phyloP scores from a whole-genome alignment of 768 basidiomycete genomes.

The Calocybe gangraenosa region DNA sequence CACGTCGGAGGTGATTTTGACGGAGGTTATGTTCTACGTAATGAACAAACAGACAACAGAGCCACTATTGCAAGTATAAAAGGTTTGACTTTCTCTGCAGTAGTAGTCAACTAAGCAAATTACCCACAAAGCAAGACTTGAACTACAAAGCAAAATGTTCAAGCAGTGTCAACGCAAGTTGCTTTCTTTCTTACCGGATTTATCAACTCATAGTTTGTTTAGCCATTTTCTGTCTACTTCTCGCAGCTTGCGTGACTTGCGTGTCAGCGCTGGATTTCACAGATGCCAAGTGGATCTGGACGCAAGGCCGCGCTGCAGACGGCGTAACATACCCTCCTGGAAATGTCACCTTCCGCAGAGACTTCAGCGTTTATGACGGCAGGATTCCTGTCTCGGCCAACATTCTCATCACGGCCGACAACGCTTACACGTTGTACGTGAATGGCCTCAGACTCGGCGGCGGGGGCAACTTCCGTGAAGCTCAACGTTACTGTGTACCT shows the following conservation, averaged over 20 bases:
- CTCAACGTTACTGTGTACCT: constrained; percentile 25
- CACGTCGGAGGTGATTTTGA: too few species aligned
- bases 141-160: too few species aligned
- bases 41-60: too few species aligned
- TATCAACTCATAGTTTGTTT: too few species aligned
- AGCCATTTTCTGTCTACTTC: constrained; percentile 5
- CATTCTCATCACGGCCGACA: constrained; percentile 27
- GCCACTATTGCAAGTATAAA: too few species aligned
- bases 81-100: too few species aligned
- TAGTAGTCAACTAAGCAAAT: too few species aligned
- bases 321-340: constrained; percentile 18
- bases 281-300: constrained; percentile 31
- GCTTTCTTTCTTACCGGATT: too few species aligned
- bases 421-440: constrained; percentile 27
- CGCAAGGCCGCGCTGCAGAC: constrained; percentile 13
- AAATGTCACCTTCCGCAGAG: constrained; percentile 26
- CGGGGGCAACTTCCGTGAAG: constrained; percentile 13
- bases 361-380: constrained; percentile 19
- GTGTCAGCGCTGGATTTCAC: constrained; percentile 11
- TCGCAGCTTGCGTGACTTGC: constrained; percentile 10
- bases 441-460: constrained; percentile 24
- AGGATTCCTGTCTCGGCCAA: constrained; percentile 26
- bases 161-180: too few species aligned
- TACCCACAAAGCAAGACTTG: too few species aligned
- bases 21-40: too few species aligned